Evolutionary conservation across 129 eudicot genomes (phyloP).

Genomic region (Centaurea solstitialis): DNA sequence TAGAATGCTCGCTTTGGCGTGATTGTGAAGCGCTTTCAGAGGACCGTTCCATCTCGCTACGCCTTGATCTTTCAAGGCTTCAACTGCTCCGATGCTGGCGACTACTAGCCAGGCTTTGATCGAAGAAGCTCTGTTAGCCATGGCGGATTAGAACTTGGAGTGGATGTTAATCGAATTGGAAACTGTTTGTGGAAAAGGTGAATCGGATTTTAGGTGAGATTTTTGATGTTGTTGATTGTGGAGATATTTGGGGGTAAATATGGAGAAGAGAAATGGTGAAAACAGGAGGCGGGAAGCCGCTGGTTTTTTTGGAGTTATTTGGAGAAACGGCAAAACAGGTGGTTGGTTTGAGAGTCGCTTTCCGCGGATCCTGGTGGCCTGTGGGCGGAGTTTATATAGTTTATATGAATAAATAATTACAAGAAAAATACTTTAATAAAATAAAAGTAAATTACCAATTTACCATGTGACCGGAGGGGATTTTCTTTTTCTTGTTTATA

Average conservation of each 20-base stretch:
- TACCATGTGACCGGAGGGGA: neutral
- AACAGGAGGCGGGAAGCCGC: slow-evolving; percentile 22
- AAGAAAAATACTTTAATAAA: no score
- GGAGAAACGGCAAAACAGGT: neutral
- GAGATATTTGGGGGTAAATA: slow-evolving; percentile 4
- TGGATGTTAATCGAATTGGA: neutral
- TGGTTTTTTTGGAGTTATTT: slow-evolving; percentile 3
- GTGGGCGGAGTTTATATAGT: slow-evolving; percentile 14
- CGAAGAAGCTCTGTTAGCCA: slow-evolving; percentile 26
- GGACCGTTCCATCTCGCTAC: slow-evolving; percentile 61
- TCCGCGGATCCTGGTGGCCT: neutral
- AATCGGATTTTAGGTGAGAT: neutral
- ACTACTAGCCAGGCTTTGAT: slow-evolving; percentile 63
- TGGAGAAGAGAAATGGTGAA: slow-evolving; percentile 3
- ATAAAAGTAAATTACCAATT: neutral
- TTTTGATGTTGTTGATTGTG: neutral
- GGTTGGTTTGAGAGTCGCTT: neutral
- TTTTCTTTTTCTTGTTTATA: no score
- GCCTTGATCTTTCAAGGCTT: slow-evolving; percentile 73
- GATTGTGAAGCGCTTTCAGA: slow-evolving; percentile 38
- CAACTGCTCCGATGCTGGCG: slow-evolving; percentile 69
- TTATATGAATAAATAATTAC: no score
- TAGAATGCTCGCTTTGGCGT: slow-evolving; percentile 41
- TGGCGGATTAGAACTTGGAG: neutral
- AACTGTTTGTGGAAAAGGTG: neutral